Evolutionary conservation across 2,329 filamentous ascomycete genomes (phyloP), one percentile per base, ranked within the genome.

Genomic region (Phaeophleospora eucalypticola): DNA sequence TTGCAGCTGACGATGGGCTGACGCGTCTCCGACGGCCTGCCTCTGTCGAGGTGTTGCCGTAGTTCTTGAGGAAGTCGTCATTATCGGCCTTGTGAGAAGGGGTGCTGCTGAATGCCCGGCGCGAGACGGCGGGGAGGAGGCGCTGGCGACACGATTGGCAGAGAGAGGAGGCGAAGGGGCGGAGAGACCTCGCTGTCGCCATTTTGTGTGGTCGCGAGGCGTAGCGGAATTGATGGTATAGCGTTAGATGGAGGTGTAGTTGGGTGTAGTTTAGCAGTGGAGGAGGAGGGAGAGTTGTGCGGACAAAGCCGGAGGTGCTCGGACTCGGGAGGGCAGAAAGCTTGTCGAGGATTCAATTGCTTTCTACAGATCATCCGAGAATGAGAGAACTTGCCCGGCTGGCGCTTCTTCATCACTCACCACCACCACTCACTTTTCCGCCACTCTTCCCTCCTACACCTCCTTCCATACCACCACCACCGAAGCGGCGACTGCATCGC

Each of bases 101-200:
- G 15, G 64, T 60, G 33, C 59, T 63, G 16, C 64, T 62, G 56
- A 72, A 68, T 48, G 63, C 48, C 39, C 68, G 68, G 39, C 19
- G 36, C n/a, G 54, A 41, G 2, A 54, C 27, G 40, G 47, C 41
- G 2, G 54, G 44, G 21, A 57, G 48, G 18, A 63, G 52, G 37
- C 58, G 54, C 15, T 62, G 58, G 36, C 68, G 65, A 52, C 69
- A 71, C 49, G 68, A 65, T 48, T 67, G 50, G 58, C 66, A 70
- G 33, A 61, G 58, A 17, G 65, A 65, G 38, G 59, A 59, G 38
- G 54, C 58, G 45, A 70, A 56, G 20, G 63, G 56, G 16, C 59
- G 54, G 15, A 54, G 48, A 2, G 55, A 44, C 15, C 43, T 53
- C 3, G 44, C 35, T 10, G 53, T 45, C 12, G 58, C 59, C 59